phyloP scores from a whole-genome alignment of 148 eudicot species.

The Suaeda aralocaspica region DNA sequence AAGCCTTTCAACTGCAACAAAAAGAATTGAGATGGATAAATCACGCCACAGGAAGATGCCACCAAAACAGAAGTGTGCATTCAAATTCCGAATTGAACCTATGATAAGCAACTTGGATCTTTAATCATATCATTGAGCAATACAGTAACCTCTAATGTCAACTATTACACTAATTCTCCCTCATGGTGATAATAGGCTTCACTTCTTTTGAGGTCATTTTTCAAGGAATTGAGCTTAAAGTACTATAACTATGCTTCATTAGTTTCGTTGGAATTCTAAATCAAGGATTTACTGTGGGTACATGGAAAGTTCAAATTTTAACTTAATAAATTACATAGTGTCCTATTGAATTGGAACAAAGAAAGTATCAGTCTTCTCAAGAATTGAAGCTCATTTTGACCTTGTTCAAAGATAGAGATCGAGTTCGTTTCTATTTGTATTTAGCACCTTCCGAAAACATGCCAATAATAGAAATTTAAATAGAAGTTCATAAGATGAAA shows the following conservation, averaged over 20 bases:
- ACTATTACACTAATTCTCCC: background rate
- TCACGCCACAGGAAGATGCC: background rate
- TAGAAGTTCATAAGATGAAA: background rate
- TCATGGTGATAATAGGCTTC: background rate
- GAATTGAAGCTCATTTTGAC: background rate
- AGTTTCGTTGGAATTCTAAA: no score
- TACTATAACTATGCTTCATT: no score
- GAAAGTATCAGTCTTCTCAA: background rate
- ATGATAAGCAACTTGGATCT: background rate
- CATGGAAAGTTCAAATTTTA: background rate
- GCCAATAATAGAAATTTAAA: no score
- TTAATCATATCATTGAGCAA: background rate
- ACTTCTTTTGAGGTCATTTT: background rate
- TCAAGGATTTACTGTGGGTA: no score
- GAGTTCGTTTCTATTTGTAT: no score
- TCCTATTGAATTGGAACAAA: background rate
- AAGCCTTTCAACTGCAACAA: constrained; percentile 77
- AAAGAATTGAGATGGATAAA: constrained; percentile 7
- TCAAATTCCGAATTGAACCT: background rate
- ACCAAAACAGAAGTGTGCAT: background rate
- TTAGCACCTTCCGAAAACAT: no score
- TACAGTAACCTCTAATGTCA: background rate
- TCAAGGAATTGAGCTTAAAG: background rate
- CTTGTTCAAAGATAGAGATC: background rate
- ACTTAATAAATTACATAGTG: background rate